Evolutionary conservation across 2,329 filamentous ascomycete genomes (phyloP).

Genomic region (Talaromyces amestolkiae): DNA sequence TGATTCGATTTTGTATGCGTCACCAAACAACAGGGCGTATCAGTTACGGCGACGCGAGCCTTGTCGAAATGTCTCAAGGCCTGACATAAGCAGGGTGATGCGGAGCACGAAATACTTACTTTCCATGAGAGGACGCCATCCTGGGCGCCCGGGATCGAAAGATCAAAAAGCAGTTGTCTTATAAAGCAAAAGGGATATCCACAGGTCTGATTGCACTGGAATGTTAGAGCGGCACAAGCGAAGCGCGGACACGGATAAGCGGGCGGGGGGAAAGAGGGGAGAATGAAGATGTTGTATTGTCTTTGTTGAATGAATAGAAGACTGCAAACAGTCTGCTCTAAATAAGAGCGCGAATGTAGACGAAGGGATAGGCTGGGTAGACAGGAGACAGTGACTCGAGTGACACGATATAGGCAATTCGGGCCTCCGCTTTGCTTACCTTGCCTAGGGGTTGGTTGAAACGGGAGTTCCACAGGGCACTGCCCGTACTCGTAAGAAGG

Average conservation of each 20-base stretch:
- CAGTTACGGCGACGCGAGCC: not conserved
- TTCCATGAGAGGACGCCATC: slow-evolving; percentile 36
- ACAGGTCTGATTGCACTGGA: slow-evolving; percentile 15
- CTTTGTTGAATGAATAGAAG: not conserved
- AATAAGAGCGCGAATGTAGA: not conserved
- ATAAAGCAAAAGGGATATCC: slow-evolving; percentile 1
- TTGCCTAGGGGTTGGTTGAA: slow-evolving; percentile 15
- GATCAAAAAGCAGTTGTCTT: slow-evolving; percentile 1
- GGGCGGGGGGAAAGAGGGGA: not conserved
- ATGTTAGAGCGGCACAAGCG: slow-evolving; percentile 7
- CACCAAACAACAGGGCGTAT: not conserved
- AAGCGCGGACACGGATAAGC: slow-evolving; percentile 9
- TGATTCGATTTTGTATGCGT: not conserved
- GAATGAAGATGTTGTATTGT: not conserved
- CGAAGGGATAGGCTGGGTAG: not conserved
- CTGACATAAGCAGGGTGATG: not conserved
- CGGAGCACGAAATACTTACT: slow-evolving; percentile 29
- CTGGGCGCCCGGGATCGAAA: slow-evolving; percentile 17
- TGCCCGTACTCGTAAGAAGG: slow-evolving; percentile 9
- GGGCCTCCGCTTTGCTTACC: slow-evolving; percentile 6
- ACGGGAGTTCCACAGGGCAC: slow-evolving; percentile 17
- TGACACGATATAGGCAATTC: not conserved
- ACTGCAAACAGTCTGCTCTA: not conserved
- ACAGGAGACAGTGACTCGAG: not conserved
- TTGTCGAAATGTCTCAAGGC: not conserved